Evolutionary conservation across 2,329 filamentous ascomycete species (phyloP).

Genomic region (Ophiostoma australiae): DNA sequence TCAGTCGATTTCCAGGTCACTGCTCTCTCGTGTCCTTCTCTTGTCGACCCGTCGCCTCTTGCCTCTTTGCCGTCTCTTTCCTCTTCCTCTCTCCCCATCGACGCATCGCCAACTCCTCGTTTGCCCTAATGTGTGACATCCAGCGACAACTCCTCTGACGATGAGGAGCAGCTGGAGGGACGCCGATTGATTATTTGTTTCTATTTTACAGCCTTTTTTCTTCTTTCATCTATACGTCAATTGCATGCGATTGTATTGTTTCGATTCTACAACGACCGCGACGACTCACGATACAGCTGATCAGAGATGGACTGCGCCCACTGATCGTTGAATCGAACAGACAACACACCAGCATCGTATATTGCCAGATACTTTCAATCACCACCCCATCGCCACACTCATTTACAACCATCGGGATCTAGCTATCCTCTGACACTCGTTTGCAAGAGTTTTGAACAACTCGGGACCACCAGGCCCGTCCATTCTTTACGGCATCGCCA

Average conservation of each 20-base stretch:
- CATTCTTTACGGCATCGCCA: conserved; percentile 13
- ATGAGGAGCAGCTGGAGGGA: conserved; percentile 26
- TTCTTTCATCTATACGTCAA: not conserved
- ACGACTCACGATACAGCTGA: conserved; percentile 25
- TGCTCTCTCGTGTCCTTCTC: conserved; percentile 18
- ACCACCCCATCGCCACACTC: not conserved
- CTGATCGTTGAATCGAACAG: conserved; percentile 22
- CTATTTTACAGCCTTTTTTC: not conserved
- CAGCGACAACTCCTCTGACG: conserved; percentile 24
- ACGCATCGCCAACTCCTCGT: conserved; percentile 13
- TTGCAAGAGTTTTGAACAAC: conserved; percentile 1
- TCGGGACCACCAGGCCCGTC: not conserved
- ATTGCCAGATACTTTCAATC: conserved; percentile 10
- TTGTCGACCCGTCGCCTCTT: conserved; percentile 21
- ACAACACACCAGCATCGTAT: not conserved
- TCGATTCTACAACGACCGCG: conserved; percentile 19
- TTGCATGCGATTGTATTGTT: not conserved
- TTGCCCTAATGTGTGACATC: conserved; percentile 23
- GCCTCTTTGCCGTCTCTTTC: conserved; percentile 32
- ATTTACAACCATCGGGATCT: not conserved
- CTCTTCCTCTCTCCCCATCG: conserved; percentile 24
- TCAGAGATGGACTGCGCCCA: conserved; percentile 29
- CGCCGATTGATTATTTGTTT: conserved; percentile 16
- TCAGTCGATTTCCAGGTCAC: conserved; percentile 26
- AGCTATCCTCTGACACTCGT: conserved; percentile 7